Evolutionary conservation across 2,329 filamentous ascomycete species (phyloP).

Genomic region (Nothopassalora personata): DNA sequence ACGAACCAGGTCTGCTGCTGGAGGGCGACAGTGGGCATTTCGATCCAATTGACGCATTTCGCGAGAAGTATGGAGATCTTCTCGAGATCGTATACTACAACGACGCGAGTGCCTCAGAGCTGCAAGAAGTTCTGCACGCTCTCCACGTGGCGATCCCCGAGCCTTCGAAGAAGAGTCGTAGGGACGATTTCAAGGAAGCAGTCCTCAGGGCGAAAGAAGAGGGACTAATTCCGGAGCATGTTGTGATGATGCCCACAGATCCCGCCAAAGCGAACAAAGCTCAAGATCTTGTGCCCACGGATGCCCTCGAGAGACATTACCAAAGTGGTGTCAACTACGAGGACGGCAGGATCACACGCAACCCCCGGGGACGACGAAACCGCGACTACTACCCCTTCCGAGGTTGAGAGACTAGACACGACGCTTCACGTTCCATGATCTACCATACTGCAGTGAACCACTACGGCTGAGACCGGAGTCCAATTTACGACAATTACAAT

Average conservation of each 20-base stretch:
- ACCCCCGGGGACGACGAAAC: not conserved
- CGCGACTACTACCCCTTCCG: no score
- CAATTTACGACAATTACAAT: no score
- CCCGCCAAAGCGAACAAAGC: not conserved
- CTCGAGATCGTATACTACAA: not conserved
- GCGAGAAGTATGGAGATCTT: not conserved
- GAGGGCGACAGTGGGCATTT: not conserved
- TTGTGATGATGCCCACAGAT: not conserved
- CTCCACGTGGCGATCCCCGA: not conserved
- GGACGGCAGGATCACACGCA: not conserved
- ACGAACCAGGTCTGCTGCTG: not conserved
- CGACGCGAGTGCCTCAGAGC: not conserved
- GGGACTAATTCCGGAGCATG: not conserved
- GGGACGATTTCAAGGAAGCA: not conserved
- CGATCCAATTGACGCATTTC: not conserved
- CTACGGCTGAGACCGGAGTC: no score
- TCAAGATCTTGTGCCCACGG: not conserved
- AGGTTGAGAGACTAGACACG: no score
- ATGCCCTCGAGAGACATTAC: not conserved
- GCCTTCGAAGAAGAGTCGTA: not conserved
- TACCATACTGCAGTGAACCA: no score
- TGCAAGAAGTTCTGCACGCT: not conserved
- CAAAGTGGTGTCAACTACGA: not conserved
- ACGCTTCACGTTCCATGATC: no score
- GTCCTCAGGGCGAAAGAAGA: not conserved